These are phyloP conservation scores for Fusarium beomiforme DNA, from an alignment of 2,329 filamentous ascomycete genomes.

Conservation along the genomic window DNA sequence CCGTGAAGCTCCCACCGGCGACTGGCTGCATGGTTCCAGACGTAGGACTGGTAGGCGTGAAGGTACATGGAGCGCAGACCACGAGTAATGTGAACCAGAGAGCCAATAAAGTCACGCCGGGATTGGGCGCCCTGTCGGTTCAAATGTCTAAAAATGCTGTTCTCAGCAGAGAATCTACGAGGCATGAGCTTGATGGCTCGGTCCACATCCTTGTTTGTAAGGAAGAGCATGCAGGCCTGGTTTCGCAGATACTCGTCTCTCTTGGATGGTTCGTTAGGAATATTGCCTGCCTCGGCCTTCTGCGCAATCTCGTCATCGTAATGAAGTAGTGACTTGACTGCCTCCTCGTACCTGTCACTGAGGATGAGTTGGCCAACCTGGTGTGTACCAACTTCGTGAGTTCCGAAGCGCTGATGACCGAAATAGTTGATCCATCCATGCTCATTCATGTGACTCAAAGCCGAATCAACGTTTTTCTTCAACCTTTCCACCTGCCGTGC, in stretches of 20 bases:
- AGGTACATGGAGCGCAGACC: conserved; percentile 93
- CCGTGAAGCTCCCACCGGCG: conserved; percentile 83
- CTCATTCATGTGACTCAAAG: conserved; percentile 73
- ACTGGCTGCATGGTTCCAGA: conserved; percentile 90
- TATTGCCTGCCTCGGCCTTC: conserved; percentile 51
- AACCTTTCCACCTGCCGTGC: conserved; percentile 46
- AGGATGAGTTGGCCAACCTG: conserved; percentile 86
- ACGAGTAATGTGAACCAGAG: conserved; percentile 81
- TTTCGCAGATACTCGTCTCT: conserved; percentile 84
- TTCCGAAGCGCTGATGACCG: conserved; percentile 95
- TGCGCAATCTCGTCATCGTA: conserved; percentile 73
- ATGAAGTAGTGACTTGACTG: conserved; percentile 79
- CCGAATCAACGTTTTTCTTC: conserved; percentile 57
- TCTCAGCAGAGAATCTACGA: conserved; percentile 83
- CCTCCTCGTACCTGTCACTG: conserved; percentile 80
- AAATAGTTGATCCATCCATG: conserved; percentile 98
- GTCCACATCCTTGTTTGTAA: conserved; percentile 65
- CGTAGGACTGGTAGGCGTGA: conserved; percentile 92
- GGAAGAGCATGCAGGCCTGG: conserved; percentile 80
- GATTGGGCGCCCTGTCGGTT: conserved; percentile 58
- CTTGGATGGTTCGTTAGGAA: conserved; percentile 62
- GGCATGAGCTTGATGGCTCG: conserved; percentile 77
- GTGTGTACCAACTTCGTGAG: conserved; percentile 86
- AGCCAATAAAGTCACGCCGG: conserved; percentile 79
- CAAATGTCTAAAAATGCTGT: conserved; percentile 81